Percentiles rank a stretch among this genome's conserved stretches.
Evolutionary conservation across 2,329 filamentous ascomycete genomes (phyloP).

Genomic region (Keithomyces neogunnii): DNA sequence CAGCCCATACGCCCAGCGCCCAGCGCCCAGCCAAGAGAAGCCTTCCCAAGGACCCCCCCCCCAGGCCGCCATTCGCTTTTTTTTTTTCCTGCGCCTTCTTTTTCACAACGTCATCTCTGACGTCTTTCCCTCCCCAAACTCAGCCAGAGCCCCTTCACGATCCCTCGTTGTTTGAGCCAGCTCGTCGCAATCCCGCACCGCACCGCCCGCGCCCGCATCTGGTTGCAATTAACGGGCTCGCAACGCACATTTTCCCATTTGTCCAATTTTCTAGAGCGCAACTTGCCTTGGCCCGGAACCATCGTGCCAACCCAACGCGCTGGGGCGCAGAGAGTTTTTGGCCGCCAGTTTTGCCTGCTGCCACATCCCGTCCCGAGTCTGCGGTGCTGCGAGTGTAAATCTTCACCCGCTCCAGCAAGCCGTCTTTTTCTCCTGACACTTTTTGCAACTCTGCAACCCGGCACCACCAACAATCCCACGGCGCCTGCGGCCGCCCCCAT

Average conservation of each 20-base stretch:
- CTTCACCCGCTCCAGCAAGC: constrained; percentile 6
- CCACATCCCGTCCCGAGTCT: background rate
- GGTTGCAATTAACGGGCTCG: constrained; percentile 1
- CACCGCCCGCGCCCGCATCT: constrained; percentile 5
- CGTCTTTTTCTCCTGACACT: background rate
- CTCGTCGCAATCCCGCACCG: constrained; percentile 19
- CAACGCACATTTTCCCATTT: constrained; percentile 1
- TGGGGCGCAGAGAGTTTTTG: constrained; percentile 7
- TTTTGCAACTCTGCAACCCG: background rate
- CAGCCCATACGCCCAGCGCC: too few relatives aligned
- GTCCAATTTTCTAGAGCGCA: background rate
- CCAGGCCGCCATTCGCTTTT: constrained; percentile 18
- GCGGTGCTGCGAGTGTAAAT: constrained; percentile 6
- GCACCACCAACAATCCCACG: background rate
- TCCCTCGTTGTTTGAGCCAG: constrained; percentile 14
- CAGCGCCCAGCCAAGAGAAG: background rate
- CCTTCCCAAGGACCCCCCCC: constrained; percentile 4
- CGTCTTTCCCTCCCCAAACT: constrained; percentile 31
- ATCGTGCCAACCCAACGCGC: background rate
- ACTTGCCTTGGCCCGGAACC: background rate
- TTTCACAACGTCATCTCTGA: constrained; percentile 40
- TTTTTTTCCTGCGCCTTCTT: constrained; percentile 24
- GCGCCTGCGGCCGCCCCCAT: background rate
- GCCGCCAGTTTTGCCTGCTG: background rate
- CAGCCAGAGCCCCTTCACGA: constrained; percentile 26